phyloP scores from a whole-genome alignment of 2,329 filamentous ascomycete species.

The Phyllosticta citriasiana region DNA sequence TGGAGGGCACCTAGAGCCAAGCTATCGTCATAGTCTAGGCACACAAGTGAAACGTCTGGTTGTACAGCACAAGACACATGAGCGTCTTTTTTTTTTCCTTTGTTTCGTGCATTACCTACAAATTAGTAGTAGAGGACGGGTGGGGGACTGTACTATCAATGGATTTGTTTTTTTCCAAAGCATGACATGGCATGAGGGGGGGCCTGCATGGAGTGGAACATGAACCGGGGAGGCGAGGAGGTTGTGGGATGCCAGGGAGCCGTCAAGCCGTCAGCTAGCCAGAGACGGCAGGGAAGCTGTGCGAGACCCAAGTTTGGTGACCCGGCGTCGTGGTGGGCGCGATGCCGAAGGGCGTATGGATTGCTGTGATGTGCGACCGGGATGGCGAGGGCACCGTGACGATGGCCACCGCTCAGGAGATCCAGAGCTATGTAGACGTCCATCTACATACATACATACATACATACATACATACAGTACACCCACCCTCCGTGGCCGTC shows the following conservation, averaged over 20 bases:
- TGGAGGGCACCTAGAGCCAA: neutral
- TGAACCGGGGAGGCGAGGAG: no score
- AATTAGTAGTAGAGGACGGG: slow-evolving; percentile 6
- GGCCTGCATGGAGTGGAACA: no score
- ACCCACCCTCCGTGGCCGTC: neutral
- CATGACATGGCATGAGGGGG: neutral
- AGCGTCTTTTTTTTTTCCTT: slow-evolving; percentile 9
- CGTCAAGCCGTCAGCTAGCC: neutral
- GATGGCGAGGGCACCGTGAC: neutral
- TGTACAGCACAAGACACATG: slow-evolving; percentile 11
- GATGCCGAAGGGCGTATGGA: slow-evolving; percentile 8
- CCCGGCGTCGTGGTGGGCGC: slow-evolving; percentile 6
- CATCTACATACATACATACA: no score
- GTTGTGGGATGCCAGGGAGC: neutral
- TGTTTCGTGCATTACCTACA: slow-evolving; percentile 8
- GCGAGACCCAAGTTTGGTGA: neutral
- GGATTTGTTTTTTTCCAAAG: neutral
- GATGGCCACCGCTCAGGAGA: slow-evolving; percentile 11
- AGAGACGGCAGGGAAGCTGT: neutral
- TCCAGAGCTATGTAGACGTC: neutral
- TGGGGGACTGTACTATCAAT: slow-evolving; percentile 8
- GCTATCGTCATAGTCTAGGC: neutral
- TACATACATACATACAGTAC: no score
- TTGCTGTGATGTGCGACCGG: slow-evolving; percentile 6
- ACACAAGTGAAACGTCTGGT: neutral